These are phyloP conservation scores for Amanita pseudoporphyria DNA, from an alignment of 768 basidiomycete species.

Conservation along the genomic window DNA sequence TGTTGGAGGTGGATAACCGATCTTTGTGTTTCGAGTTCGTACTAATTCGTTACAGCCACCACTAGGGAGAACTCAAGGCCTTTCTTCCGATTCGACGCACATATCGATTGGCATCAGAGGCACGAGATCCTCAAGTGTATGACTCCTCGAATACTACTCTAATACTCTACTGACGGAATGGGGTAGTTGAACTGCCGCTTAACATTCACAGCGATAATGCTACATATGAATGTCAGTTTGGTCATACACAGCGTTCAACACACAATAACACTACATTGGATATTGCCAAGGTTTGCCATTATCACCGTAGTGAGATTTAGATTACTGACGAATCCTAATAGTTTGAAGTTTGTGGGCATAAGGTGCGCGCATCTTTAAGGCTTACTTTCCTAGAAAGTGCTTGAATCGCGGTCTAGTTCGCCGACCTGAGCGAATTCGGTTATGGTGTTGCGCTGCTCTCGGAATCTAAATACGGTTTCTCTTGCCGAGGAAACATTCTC, in stretches of 20 bases:
- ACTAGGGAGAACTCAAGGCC: slow-evolving; percentile 59
- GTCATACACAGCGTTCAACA: slow-evolving; percentile 80
- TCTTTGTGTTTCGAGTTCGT: not conserved
- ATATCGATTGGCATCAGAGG: slow-evolving; percentile 84
- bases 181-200: slow-evolving; percentile 78
- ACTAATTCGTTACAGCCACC: slow-evolving; percentile 31
- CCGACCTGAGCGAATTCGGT: slow-evolving; percentile 86
- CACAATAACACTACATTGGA: slow-evolving; percentile 94
- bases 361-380: slow-evolving; percentile 36
- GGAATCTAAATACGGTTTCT: slow-evolving; percentile 94
- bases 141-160: slow-evolving; percentile 14
- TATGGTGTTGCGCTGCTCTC: slow-evolving; percentile 93
- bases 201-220: slow-evolving; percentile 77
- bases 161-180: not conserved
- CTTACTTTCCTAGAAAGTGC: not conserved
- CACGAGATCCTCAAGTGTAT: slow-evolving; percentile 88
- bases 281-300: slow-evolving; percentile 50
- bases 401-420: slow-evolving; percentile 39
- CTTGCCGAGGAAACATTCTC: slow-evolving; percentile 77
- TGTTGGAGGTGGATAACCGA: slow-evolving; percentile 38
- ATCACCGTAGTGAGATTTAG: not conserved
- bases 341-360: slow-evolving; percentile 97
- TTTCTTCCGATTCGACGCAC: slow-evolving; percentile 72
- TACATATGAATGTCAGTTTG: slow-evolving; percentile 93
- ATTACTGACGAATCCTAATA: slow-evolving; percentile 11